Conservation (phyloP, 768 basidiomycete species). For the Tricholoma saponaceum region DNA sequence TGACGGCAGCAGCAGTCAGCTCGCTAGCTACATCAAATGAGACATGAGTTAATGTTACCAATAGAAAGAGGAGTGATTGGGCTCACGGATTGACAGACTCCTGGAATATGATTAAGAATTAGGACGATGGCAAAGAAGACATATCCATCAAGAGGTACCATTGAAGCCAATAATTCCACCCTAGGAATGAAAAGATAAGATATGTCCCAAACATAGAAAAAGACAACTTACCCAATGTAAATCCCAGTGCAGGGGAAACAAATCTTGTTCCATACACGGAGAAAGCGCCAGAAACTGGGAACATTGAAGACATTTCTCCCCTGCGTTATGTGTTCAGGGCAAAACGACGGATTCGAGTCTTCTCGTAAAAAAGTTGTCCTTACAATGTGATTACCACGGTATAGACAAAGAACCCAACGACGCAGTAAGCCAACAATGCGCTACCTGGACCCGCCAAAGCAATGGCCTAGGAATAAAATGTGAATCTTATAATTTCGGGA, state of each 20-base stretch:
- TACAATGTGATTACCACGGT: slow-evolving; percentile 57
- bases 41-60: not conserved
- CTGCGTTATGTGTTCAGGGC: slow-evolving; percentile 19
- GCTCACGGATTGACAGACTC: slow-evolving; percentile 23
- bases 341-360: not conserved
- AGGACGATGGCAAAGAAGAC: slow-evolving; percentile 6
- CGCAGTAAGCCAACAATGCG: slow-evolving; percentile 55
- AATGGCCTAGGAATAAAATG: slow-evolving; percentile 33
- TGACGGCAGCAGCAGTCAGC: slow-evolving; percentile 53
- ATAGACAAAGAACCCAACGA: slow-evolving; percentile 58
- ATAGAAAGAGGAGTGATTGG: not conserved
- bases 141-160: slow-evolving; percentile 26
- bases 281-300: slow-evolving; percentile 59
- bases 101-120: slow-evolving; percentile 4
- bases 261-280: slow-evolving; percentile 55
- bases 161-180: slow-evolving; percentile 59
- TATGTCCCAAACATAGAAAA: not conserved
- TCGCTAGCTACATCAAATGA: slow-evolving; percentile 40
- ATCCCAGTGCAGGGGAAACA: slow-evolving; percentile 56
- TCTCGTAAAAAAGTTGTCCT: slow-evolving; percentile 8
- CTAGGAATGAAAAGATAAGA: slow-evolving; percentile 17
- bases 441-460: slow-evolving; percentile 57
- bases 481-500: too few species aligned
- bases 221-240: slow-evolving; percentile 43
- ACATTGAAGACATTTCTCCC: slow-evolving; percentile 66